Evolutionary conservation across 306 rosid species (phyloP).

Genomic region (Fagus crenata): DNA sequence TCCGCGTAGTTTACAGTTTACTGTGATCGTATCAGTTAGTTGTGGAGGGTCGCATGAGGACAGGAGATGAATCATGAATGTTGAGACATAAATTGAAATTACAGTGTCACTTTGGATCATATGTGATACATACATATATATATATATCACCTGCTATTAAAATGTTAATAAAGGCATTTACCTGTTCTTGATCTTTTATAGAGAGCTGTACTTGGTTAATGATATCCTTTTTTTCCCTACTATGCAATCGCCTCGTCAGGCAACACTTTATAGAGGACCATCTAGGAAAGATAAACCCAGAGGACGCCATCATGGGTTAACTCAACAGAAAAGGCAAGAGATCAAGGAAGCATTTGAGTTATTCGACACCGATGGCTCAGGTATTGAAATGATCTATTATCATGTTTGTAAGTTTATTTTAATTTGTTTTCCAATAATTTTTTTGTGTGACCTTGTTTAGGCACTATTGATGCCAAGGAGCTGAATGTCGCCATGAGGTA

Average conservation of each 20-base stretch:
- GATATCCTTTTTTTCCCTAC: conserved; percentile 5
- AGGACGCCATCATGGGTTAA: conserved; percentile 58
- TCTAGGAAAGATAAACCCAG: conserved; percentile 63
- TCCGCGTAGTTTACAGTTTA: not conserved
- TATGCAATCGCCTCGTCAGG: conserved; percentile 40
- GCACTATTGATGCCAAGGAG: conserved; percentile 93
- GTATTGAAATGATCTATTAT: conserved; percentile 35
- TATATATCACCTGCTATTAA: not conserved
- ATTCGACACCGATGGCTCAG: conserved; percentile 94
- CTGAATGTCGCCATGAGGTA: conserved; percentile 98
- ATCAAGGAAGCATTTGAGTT: conserved; percentile 90
- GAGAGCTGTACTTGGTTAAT: not conserved
- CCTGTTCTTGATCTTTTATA: not conserved
- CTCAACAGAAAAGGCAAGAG: conserved; percentile 75
- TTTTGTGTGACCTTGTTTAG: conserved; percentile 41
- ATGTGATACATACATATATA: not conserved
- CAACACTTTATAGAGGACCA: conserved; percentile 50
- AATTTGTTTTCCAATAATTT: not conserved
- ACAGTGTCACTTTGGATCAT: not conserved
- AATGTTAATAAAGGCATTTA: not conserved
- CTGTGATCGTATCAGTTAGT: not conserved
- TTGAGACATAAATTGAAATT: not conserved
- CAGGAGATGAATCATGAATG: not conserved
- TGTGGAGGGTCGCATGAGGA: not conserved
- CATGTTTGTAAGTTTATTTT: not conserved